Evolutionary conservation across 2,329 filamentous ascomycete genomes (phyloP), one percentile per base, ranked within the genome.

Genomic region (Aspergillus sp.): DNA sequence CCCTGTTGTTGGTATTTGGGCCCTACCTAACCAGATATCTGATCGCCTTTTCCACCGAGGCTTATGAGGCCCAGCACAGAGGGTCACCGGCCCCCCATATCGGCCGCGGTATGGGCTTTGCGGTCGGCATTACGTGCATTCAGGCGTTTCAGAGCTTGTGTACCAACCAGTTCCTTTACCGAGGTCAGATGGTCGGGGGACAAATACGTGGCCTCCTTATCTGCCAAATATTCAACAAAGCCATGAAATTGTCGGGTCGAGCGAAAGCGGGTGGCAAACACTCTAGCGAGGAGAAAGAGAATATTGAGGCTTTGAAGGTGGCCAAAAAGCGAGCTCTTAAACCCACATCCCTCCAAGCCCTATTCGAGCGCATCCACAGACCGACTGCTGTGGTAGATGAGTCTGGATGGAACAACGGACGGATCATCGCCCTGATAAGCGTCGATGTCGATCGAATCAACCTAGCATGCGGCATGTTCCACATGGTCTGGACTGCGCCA

Each of bases 401-500:
- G 17, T 73, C 81, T 10, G 94, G 93, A 20, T 97, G 93, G 93
- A 86, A 86, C 52, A 97, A 96, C 64, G 94, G 94, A 19, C 85
- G 90, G 57, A 90, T 97, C 48, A 85, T 94, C 66, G 95, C 95
- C 60, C 68, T 97, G 61, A 96, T 97, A 92, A 93, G 90, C 55
- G 90, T 94, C 42, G 93, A 97, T 67, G 95, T 92, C 0, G 95
- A 95, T 71, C 90, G 93, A 60, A 80, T 99, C 54, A 92, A 97
- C 63, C 88, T 91, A 66, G 91, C 91, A 1, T 90, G 83, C 36
- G 90, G 89, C 40, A 81, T 96, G 70, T 93, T 96, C 72, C 94
- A 99, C 69, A 82, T 96, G 75, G 78, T 89, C 19, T 99, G 94
- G 94, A 90, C 89, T 1, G 84, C 90, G 0, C 92, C 93, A 0